A percentile compares a stretch with the other conserved stretches of the same genome.
These are phyloP conservation scores for Gnaphalium uliginosum DNA, from an alignment of 129 eudicot genomes.

Conservation along the genomic window DNA sequence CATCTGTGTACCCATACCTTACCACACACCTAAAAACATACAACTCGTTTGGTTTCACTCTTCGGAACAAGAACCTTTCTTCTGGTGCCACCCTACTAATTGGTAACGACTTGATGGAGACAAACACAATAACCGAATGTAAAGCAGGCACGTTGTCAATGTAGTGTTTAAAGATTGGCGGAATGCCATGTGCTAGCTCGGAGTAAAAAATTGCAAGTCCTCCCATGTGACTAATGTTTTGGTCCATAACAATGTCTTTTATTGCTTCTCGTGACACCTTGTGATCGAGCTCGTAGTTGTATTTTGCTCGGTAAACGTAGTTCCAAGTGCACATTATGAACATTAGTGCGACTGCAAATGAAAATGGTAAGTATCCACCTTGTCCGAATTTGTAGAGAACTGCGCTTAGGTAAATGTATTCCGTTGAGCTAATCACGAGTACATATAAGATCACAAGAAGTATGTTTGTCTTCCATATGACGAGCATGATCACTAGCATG, in stretches of 20 bases:
- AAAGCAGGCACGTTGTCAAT: conserved; percentile 67
- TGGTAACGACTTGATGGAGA: conserved; percentile 67
- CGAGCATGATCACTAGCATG: conserved; percentile 67
- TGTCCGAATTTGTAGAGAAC: conserved; percentile 68
- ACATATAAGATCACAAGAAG: conserved; percentile 47
- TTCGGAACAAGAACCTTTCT: conserved; percentile 70
- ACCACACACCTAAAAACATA: conserved; percentile 74
- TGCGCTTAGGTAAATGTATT: conserved; percentile 51
- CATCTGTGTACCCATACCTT: conserved; percentile 79
- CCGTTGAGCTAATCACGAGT: conserved; percentile 48
- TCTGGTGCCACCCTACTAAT: conserved; percentile 61
- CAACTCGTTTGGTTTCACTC: conserved; percentile 57
- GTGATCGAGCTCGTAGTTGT: conserved; percentile 66
- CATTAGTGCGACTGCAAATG: conserved; percentile 51
- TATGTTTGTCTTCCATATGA: conserved; percentile 75
- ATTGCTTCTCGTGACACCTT: conserved; percentile 51
- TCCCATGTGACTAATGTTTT: conserved; percentile 38
- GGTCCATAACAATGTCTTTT: conserved; percentile 35
- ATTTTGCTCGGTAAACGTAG: conserved; percentile 60
- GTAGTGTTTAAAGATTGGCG: conserved; percentile 80
- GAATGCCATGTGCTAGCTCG: conserved; percentile 85
- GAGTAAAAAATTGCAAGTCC: conserved; percentile 83
- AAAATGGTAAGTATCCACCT: conserved; percentile 76
- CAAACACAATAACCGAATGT: conserved; percentile 74
- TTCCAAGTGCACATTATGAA: conserved; percentile 73